Evolutionary conservation across 2,329 filamentous ascomycete genomes (phyloP), one percentile per base, ranked within the genome.

Genomic region (Epichloe baconii): DNA sequence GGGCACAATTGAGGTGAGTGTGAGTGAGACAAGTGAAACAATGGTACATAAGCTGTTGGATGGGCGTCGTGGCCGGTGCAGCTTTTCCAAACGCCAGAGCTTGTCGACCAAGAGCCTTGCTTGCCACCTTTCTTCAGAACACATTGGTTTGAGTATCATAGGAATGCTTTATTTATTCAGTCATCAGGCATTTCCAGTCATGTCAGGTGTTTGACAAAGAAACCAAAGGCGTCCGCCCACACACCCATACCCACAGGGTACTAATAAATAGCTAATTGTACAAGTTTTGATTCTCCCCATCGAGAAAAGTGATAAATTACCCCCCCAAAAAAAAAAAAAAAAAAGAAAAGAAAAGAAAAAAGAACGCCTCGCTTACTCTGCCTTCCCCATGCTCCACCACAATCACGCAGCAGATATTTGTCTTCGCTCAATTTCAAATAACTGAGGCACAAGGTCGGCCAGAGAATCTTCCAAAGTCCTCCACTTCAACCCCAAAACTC

Each of bases 401-500:
- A 10, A 41, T 47, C 23, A 53, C 31, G 40, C 12, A 12, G 47
- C 36, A 21, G 6, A 21, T 8, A 1, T 26, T 40, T 53, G 45
- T n/a, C 36, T 42, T 26, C 54, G 50, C 47, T 58, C 55, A 49
- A 59, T 56, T 26, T 59, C 58, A 34, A 58, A 61, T 3, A 65
- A 51, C 52, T 66, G 64, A 31, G 63, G 62, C 47, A 79, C 68
- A 4, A 74, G 68, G 56, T 79, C 77, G 8, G 68, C 65, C 41
- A 80, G 71, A 35, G 65, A 70, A 50, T 78, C 66, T 52, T 77
- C 71, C 31, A 81, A 61, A 0, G 61, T 62, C 55, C 64, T 72
- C 63, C 73, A 80, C 55, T 74, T 67, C 40, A 79, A 59, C 3
- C 75, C 75, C 40, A 82, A 59, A 2, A 78, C 62, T 44, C 74